Base-by-base conservation (phyloP, 139 green algal species). In the Coccomyxa sp. region DNA sequence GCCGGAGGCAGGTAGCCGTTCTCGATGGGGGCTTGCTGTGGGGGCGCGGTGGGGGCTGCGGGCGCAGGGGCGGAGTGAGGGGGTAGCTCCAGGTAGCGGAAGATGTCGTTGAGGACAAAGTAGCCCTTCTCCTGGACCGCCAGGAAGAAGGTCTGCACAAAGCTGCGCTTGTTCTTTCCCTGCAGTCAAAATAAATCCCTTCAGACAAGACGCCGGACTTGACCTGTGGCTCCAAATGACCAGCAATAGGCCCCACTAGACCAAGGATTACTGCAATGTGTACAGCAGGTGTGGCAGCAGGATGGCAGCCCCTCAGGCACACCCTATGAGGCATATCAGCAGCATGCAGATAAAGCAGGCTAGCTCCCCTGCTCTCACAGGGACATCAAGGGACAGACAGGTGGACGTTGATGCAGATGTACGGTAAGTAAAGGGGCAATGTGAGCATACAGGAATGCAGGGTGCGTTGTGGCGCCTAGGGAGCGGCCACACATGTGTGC, bases 111-210 rank as follows among this genome's bases (percentile, higher is more conserved):
- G 12, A 97, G 88, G 7, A 98, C 94, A 78, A 87, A 98, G 83
- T 91, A 98, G 12, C 94, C 94, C 68, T 92, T 93, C 41, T 97
- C 92, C 82, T 97, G 94, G 0, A 88, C 82, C 0, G 94, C 94
- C 40, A 98, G 82, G 85, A 98, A 98, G 81, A 98, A 98, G 76
- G 86, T 93, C 82, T 98, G 94, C 54, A 92, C 89, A 74, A 97
- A 98, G 29, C 78, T 80, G 36, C 88, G 82, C 68, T 89, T 83
- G 31, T 76, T 39, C 36, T 78, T 74, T 68, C 79, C 83, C 79
- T 91, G 82, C 70, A 79, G 73, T 39, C 70, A 80, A 36, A 87
- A 31, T 73, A 36, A 73, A 31, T 39, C 27, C 14, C n/a, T 36
- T 34, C 54, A 16, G 22, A 68, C 54, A n/a, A 22, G 22, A n/a